These are phyloP conservation scores for Tulasnella sp. DNA, from an alignment of 768 basidiomycete species.

Conservation along the genomic window DNA sequence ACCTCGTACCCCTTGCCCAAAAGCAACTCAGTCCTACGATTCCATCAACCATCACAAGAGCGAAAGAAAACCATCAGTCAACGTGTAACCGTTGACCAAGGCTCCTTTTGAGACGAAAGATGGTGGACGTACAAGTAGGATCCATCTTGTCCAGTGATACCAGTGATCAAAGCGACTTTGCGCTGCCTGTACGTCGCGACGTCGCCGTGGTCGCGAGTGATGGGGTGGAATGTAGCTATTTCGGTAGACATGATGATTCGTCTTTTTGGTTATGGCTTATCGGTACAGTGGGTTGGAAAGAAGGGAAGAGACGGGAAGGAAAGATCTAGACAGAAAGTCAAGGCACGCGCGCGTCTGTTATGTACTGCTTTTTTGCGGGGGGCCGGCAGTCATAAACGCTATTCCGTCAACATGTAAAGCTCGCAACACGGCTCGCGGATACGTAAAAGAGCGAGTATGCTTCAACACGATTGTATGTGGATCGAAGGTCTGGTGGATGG, in stretches of 20 bases:
- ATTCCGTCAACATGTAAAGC: too few relatives aligned
- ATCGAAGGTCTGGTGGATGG: too few relatives aligned
- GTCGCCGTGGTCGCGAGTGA: slow-evolving; percentile 25
- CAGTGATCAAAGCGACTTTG: slow-evolving; percentile 89
- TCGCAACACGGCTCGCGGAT: too few relatives aligned
- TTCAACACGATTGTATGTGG: too few relatives aligned
- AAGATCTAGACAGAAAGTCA: neutral
- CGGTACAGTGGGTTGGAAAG: neutral
- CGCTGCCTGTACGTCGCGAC: slow-evolving; percentile 76
- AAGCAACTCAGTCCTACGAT: slow-evolving; percentile 63
- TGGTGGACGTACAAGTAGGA: slow-evolving; percentile 65
- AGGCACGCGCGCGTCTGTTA: too few relatives aligned
- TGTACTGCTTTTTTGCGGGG: too few relatives aligned
- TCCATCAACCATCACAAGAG: slow-evolving; percentile 10
- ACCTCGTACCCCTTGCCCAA: slow-evolving; percentile 84
- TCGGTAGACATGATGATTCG: neutral
- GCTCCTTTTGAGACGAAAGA: neutral
- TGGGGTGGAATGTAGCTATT: slow-evolving; percentile 14
- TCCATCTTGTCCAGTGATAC: slow-evolving; percentile 93
- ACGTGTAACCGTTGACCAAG: neutral
- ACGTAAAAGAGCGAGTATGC: too few relatives aligned
- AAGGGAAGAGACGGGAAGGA: neutral
- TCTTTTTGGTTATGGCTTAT: neutral
- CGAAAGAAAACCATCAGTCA: neutral
- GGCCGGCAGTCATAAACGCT: too few relatives aligned